Evolutionary conservation across 495 filamentous ascomycete species (phyloP).

Genomic region (Thozetella sp.): DNA sequence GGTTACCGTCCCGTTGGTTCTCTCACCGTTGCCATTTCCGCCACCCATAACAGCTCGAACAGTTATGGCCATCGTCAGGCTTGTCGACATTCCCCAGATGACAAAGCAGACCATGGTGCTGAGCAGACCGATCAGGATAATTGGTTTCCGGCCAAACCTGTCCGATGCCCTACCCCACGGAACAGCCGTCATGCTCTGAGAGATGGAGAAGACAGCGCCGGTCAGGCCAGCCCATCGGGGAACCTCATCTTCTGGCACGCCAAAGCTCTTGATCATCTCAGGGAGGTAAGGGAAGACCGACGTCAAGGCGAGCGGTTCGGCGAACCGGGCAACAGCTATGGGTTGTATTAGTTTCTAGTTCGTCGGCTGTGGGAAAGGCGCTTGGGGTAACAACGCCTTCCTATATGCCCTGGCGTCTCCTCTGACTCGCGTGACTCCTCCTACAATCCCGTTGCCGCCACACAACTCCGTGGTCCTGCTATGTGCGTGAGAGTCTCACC

Average conservation of each 20-base stretch:
- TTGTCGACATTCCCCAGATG: conserved; percentile 77
- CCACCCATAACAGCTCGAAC: conserved; percentile 69
- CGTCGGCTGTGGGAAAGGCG: neutral
- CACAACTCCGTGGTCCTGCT: neutral
- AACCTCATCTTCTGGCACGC: conserved; percentile 69
- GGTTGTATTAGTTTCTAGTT: conserved; percentile 18
- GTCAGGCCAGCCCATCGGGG: conserved; percentile 78
- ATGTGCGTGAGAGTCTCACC: conserved; percentile 1
- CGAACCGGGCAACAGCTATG: conserved; percentile 75
- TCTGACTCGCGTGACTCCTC: neutral
- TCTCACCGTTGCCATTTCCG: conserved; percentile 64
- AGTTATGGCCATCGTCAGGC: conserved; percentile 69
- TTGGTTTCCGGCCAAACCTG: conserved; percentile 71
- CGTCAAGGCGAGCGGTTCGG: conserved; percentile 82
- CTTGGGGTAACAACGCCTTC: neutral
- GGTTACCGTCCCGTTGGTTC: neutral
- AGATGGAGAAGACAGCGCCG: conserved; percentile 71
- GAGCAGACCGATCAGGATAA: conserved; percentile 68
- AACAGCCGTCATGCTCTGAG: conserved; percentile 73
- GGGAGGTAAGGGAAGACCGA: conserved; percentile 89
- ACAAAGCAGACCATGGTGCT: conserved; percentile 75
- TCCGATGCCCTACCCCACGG: conserved; percentile 82
- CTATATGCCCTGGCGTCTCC: neutral
- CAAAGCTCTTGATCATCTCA: conserved; percentile 83
- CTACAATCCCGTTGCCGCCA: neutral